Percentiles rank a stretch among this genome's conserved stretches.
phyloP scores from a whole-genome alignment of 495 filamentous ascomycete species.

The Amphirosellinia nigrospora region DNA sequence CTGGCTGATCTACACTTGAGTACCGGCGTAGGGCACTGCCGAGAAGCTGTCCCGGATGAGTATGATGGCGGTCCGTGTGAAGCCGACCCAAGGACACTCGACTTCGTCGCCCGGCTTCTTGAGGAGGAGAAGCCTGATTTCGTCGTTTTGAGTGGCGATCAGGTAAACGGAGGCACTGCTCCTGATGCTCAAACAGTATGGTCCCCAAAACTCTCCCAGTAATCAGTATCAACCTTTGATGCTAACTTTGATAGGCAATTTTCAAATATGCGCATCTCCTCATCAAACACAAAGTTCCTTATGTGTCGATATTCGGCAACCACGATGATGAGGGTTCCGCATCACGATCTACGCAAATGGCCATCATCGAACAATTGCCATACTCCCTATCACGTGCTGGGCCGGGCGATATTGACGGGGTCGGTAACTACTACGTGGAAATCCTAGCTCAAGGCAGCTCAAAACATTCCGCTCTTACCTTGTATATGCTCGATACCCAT shows the following conservation, averaged over 20 bases:
- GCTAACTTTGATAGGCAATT: slow-evolving; percentile 62
- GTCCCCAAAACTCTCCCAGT: not conserved
- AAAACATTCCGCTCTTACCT: slow-evolving; percentile 84
- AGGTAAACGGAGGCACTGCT: slow-evolving; percentile 92
- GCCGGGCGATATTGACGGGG: slow-evolving; percentile 81
- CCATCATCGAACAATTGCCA: slow-evolving; percentile 80
- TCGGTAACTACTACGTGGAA: slow-evolving; percentile 95
- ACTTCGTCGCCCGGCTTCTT: slow-evolving; percentile 80
- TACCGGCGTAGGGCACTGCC: slow-evolving; percentile 83
- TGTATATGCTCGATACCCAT: slow-evolving; percentile 95
- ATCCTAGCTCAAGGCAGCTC: slow-evolving; percentile 79
- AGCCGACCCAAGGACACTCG: slow-evolving; percentile 88
- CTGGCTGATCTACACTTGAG: slow-evolving; percentile 88
- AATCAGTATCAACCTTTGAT: not conserved
- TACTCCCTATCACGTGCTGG: slow-evolving; percentile 86
- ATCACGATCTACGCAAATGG: slow-evolving; percentile 77
- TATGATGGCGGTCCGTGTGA: slow-evolving; percentile 79
- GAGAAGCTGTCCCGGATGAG: slow-evolving; percentile 78
- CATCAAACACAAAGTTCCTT: slow-evolving; percentile 86
- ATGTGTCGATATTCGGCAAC: slow-evolving; percentile 94
- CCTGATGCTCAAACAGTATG: slow-evolving; percentile 82
- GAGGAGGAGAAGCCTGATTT: slow-evolving; percentile 93
- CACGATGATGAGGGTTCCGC: slow-evolving; percentile 94
- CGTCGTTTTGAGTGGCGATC: slow-evolving; percentile 89
- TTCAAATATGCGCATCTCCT: slow-evolving; percentile 92